phyloP scores from a whole-genome alignment of 805 yeast genomes.

The Wickerhamiella domercqiae region DNA sequence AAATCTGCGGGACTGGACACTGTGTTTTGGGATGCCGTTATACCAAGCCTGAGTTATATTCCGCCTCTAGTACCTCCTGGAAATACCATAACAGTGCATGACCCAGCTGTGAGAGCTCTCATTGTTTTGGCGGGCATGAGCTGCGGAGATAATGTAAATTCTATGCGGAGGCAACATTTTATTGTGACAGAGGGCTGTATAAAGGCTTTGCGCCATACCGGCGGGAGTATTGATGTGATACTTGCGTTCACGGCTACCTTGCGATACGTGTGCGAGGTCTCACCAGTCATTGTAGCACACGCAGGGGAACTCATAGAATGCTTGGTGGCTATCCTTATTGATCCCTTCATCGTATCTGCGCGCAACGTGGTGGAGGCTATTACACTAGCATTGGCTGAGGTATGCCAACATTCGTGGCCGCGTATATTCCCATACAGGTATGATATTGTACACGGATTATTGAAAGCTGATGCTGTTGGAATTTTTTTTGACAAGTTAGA shows the following conservation, averaged over 20 bases:
- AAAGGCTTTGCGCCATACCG: slow-evolving; percentile 16
- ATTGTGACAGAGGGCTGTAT: slow-evolving; percentile 20
- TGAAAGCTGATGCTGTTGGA: slow-evolving; percentile 8
- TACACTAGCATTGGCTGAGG: slow-evolving; percentile 7
- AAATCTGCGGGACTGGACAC: slow-evolving; percentile 18
- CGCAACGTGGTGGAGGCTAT: slow-evolving; percentile 13
- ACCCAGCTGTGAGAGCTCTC: slow-evolving; percentile 30
- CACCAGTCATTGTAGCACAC: slow-evolving; percentile 16
- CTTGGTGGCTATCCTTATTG: slow-evolving; percentile 17
- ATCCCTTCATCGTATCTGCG: slow-evolving; percentile 20
- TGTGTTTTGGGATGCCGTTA: slow-evolving; percentile 20
- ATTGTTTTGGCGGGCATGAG: slow-evolving; percentile 31
- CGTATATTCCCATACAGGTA: slow-evolving; percentile 18
- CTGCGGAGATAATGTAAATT: slow-evolving; percentile 1
- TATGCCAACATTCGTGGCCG: slow-evolving; percentile 16
- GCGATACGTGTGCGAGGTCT: slow-evolving; percentile 10
- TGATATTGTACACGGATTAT: slow-evolving; percentile 18
- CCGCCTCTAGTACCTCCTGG: slow-evolving; percentile 20
- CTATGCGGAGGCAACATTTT: slow-evolving; percentile 8
- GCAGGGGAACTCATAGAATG: slow-evolving; percentile 14
- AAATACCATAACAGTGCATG: slow-evolving; percentile 11
- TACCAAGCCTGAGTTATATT: slow-evolving; percentile 19
- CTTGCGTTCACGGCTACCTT: slow-evolving; percentile 10
- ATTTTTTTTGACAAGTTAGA: background rate
- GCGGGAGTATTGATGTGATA: slow-evolving; percentile 15